phyloP scores from a whole-genome alignment of 345 rosid genomes.

The Salix udensis region DNA sequence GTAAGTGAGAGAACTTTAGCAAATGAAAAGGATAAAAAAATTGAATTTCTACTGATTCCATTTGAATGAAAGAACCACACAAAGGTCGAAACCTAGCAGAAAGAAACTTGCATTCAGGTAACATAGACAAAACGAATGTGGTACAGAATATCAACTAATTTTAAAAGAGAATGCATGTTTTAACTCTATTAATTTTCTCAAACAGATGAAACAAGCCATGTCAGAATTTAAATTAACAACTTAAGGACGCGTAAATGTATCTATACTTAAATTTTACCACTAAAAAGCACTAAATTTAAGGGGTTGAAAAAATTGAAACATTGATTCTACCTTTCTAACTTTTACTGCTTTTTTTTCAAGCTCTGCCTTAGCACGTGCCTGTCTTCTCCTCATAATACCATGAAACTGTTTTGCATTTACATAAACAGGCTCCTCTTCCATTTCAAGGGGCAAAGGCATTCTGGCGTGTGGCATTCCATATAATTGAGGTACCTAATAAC shows the following conservation, averaged over 20 bases:
- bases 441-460: slow-evolving; percentile 65
- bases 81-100: background rate
- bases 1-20: background rate
- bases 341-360: slow-evolving; percentile 52
- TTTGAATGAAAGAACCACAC: background rate
- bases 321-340: slow-evolving; percentile 51
- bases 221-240: background rate
- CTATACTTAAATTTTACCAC: background rate
- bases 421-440: slow-evolving; percentile 71
- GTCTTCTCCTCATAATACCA: slow-evolving; percentile 66
- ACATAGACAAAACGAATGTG: background rate
- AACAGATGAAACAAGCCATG: background rate
- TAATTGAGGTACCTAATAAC: slow-evolving; percentile 36
- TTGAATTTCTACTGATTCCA: background rate
- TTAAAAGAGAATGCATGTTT: background rate
- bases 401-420: slow-evolving; percentile 74
- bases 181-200: background rate
- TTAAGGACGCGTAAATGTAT: background rate
- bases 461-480: slow-evolving; percentile 52
- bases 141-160: background rate
- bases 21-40: background rate
- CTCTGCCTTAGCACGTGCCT: slow-evolving; percentile 69
- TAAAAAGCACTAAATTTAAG: background rate
- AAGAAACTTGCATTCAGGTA: background rate
- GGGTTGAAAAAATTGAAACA: background rate